Percentiles rank a stretch among this genome's conserved stretches.
These are phyloP conservation scores for Geotrichum klebahnii DNA, from an alignment of 1,139 yeast species.

Conservation along the genomic window DNA sequence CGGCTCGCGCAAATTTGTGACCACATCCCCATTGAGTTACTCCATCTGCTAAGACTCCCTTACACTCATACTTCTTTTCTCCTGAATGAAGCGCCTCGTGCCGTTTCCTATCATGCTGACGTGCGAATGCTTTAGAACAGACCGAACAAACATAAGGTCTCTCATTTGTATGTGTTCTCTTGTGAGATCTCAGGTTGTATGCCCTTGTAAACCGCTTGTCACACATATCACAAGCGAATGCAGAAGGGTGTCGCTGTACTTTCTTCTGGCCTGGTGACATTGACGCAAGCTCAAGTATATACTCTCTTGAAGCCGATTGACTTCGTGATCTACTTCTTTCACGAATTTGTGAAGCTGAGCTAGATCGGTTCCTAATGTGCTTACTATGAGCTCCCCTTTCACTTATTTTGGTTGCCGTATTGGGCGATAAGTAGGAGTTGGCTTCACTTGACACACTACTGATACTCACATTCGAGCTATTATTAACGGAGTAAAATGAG, in stretches of 20 bases:
- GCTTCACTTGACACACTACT: slow-evolving; percentile 12
- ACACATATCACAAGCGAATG: slow-evolving; percentile 79
- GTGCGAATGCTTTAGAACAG: slow-evolving; percentile 91
- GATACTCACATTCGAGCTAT: slow-evolving; percentile 14
- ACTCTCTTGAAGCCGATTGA: slow-evolving; percentile 33
- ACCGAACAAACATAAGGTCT: slow-evolving; percentile 81
- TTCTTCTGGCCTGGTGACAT: slow-evolving; percentile 44
- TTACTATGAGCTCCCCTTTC: slow-evolving; percentile 11
- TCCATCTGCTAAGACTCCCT: slow-evolving; percentile 64
- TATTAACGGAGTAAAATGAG: slow-evolving; percentile 6
- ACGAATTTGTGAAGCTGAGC: slow-evolving; percentile 12
- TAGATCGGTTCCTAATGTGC: slow-evolving; percentile 13
- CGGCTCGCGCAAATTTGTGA: slow-evolving; percentile 89
- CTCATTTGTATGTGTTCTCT: slow-evolving; percentile 91
- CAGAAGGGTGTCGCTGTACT: slow-evolving; percentile 71
- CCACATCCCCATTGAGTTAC: slow-evolving; percentile 81
- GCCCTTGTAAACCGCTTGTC: slow-evolving; percentile 87
- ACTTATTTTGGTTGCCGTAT: background rate
- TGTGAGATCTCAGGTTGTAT: slow-evolving; percentile 84
- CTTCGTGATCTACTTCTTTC: slow-evolving; percentile 29
- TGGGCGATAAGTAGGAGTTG: slow-evolving; percentile 17
- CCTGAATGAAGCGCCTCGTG: slow-evolving; percentile 94
- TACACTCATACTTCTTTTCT: slow-evolving; percentile 80
- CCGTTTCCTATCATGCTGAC: slow-evolving; percentile 90
- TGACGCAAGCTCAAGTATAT: slow-evolving; percentile 39